phyloP scores from a whole-genome alignment of 169 alveolate species.

The Cryptosporidium tyzzeri region DNA sequence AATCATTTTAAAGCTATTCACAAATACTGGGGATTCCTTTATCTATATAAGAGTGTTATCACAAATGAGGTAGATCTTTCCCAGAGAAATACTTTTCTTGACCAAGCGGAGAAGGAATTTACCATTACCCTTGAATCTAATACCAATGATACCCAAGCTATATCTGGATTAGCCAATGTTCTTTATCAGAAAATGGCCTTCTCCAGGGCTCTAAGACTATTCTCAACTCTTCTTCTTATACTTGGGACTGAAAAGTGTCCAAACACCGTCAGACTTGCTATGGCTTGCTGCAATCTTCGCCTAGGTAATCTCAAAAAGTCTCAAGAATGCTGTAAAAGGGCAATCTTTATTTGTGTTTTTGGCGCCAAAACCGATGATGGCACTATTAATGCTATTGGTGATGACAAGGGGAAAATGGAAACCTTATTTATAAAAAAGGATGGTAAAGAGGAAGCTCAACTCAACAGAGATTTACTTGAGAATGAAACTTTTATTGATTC shows the following conservation, averaged over 20 bases:
- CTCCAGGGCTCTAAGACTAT: slow-evolving; percentile 25
- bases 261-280: slow-evolving; percentile 42
- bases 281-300: slow-evolving; percentile 60
- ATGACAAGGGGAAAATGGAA: not conserved
- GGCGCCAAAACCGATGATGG: slow-evolving; percentile 5
- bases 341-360: not conserved
- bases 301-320: slow-evolving; percentile 15
- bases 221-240: slow-evolving; percentile 16
- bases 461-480: slow-evolving; percentile 18
- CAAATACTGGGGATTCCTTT: slow-evolving; percentile 49
- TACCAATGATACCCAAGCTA: slow-evolving; percentile 28
- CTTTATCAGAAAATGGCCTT: slow-evolving; percentile 17
- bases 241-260: slow-evolving; percentile 60
- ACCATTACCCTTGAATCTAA: slow-evolving; percentile 9
- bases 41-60: slow-evolving; percentile 38
- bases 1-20: slow-evolving; percentile 18
- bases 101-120: slow-evolving; percentile 40
- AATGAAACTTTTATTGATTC: not conserved
- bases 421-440: not conserved
- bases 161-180: slow-evolving; percentile 65
- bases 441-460: not conserved
- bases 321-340: slow-evolving; percentile 60
- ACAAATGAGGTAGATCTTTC: slow-evolving; percentile 6
- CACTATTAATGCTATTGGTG: not conserved
- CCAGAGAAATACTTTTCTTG: slow-evolving; percentile 1